Conservation (phyloP, 495 filamentous ascomycete genomes). For the Haplographium delicatum region DNA sequence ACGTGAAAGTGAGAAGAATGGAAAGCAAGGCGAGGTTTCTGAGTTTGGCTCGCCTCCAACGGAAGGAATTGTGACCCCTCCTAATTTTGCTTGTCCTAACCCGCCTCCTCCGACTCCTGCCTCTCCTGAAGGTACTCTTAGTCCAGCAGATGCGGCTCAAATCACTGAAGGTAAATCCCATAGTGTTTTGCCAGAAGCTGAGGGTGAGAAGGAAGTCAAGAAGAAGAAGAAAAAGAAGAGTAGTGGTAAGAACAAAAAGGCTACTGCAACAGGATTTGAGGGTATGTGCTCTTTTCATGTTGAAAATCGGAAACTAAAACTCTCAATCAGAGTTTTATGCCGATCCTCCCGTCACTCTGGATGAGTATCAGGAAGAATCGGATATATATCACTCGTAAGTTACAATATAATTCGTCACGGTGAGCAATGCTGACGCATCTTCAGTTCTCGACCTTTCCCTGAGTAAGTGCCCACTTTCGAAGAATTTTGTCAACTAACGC, state of each 20-base stretch:
- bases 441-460: slow-evolving; percentile 17
- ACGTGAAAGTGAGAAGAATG: neutral
- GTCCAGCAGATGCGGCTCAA: neutral
- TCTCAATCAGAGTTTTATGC: slow-evolving; percentile 55
- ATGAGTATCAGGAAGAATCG: slow-evolving; percentile 55
- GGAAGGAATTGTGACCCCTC: slow-evolving; percentile 10
- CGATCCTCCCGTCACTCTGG: slow-evolving; percentile 71
- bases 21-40: neutral
- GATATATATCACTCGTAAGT: slow-evolving; percentile 51
- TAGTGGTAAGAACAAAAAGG: slow-evolving; percentile 28
- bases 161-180: neutral
- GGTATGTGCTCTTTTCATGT: slow-evolving; percentile 1
- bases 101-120: slow-evolving; percentile 13
- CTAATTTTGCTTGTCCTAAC: neutral
- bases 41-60: neutral
- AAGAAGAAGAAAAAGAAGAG: slow-evolving; percentile 29
- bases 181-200: neutral
- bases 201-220: neutral
- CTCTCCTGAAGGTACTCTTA: slow-evolving; percentile 1
- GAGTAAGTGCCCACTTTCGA: neutral
- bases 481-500: neutral
- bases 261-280: slow-evolving; percentile 56
- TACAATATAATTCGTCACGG: neutral
- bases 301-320: neutral
- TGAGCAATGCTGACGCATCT: no score